Evolutionary conservation across 139 green algal species (phyloP).

Genomic region (Tetraselmis striata): DNA sequence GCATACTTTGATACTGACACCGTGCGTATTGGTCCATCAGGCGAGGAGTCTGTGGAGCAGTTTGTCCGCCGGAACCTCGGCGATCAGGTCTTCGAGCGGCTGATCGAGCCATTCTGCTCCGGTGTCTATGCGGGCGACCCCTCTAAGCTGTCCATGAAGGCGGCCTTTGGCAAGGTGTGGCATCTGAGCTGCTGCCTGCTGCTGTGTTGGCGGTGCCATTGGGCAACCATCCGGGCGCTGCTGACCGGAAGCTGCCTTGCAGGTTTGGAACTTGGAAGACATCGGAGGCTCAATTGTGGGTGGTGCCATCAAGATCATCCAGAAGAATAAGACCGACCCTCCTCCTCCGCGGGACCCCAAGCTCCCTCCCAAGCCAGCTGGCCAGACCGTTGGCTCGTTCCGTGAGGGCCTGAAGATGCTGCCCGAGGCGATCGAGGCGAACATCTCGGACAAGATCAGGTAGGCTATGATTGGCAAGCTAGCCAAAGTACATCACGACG

Average conservation of each 20-base stretch:
- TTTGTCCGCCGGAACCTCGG: conserved; percentile 95
- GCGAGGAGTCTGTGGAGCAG: conserved; percentile 93
- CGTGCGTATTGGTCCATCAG: too few species aligned
- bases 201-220: too few species aligned
- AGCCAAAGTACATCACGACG: too few species aligned
- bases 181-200: too few species aligned
- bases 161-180: conserved; percentile 88
- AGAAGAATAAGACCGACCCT: conserved; percentile 65
- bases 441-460: conserved; percentile 50
- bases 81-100: conserved; percentile 87
- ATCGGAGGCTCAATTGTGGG: conserved; percentile 35
- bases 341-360: conserved; percentile 66
- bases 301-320: conserved; percentile 33
- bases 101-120: conserved; percentile 98
- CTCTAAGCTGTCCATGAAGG: conserved; percentile 93
- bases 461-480: too few species aligned
- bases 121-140: conserved; percentile 97
- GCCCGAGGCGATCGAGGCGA: conserved; percentile 77
- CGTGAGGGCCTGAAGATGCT: conserved; percentile 79
- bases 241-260: too few species aligned
- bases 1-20: too few species aligned
- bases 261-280: conserved; percentile 25
- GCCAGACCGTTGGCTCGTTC: conserved; percentile 95
- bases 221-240: too few species aligned
- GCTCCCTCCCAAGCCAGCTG: conserved; percentile 86